A percentile compares a stretch with the other conserved stretches of the same genome.
phyloP scores from a whole-genome alignment of 75 land plant genomes.

The Sequoiadendron giganteum region DNA sequence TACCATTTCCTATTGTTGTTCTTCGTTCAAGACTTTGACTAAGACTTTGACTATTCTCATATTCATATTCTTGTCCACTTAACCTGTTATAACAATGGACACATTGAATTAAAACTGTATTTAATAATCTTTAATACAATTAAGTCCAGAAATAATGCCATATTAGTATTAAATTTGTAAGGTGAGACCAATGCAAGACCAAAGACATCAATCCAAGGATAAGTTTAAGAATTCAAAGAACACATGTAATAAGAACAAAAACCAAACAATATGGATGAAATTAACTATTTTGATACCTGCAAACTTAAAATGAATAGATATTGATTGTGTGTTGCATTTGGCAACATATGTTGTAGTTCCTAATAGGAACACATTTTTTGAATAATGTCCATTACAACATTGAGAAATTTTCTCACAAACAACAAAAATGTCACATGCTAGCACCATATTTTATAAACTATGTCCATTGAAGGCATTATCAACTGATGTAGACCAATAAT shows the following conservation, averaged over 20 bases:
- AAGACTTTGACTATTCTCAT: slow-evolving; percentile 37
- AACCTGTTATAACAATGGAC: slow-evolving; percentile 26
- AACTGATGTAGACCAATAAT: too few species aligned
- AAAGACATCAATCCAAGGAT: neutral
- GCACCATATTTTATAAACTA: too few species aligned
- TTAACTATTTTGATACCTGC: neutral
- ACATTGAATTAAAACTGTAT: neutral
- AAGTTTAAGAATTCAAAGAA: neutral
- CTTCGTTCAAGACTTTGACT: slow-evolving; percentile 44
- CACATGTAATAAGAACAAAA: neutral
- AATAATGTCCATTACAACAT: too few species aligned
- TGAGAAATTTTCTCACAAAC: too few species aligned
- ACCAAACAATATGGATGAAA: neutral
- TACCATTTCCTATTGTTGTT: slow-evolving; percentile 75
- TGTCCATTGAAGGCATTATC: too few species aligned
- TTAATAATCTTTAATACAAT: neutral
- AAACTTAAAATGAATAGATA: neutral
- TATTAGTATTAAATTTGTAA: neutral
- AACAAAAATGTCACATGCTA: too few species aligned
- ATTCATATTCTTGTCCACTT: slow-evolving; percentile 72
- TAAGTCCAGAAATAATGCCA: neutral
- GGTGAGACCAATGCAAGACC: neutral
- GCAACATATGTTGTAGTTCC: too few species aligned
- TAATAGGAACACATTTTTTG: too few species aligned
- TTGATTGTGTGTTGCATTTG: too few species aligned